Percentiles rank a stretch among this genome's conserved stretches.
phyloP scores from a whole-genome alignment of 75 land plant genomes.

The Sequoia sempervirens region DNA sequence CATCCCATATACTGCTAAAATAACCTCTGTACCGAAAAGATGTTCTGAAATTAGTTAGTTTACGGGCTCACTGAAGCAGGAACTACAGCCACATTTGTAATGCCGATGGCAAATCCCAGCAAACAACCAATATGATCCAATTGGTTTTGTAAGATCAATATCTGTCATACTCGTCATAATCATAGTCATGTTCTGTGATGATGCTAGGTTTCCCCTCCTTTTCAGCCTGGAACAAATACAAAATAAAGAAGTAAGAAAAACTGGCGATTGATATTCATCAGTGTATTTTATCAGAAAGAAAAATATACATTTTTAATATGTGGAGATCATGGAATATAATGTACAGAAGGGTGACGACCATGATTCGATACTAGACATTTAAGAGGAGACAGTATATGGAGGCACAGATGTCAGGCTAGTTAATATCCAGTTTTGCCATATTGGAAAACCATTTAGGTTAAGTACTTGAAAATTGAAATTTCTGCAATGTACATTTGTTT shows the following conservation, averaged over 20 bases:
- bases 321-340: background rate
- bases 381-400: background rate
- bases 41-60: background rate
- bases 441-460: background rate
- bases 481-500: background rate
- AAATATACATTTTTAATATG: background rate
- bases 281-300: background rate
- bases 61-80: background rate
- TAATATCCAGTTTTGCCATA: background rate
- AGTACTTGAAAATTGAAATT: no score
- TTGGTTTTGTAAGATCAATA: background rate
- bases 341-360: background rate
- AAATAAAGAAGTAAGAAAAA: background rate
- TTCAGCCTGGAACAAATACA: conserved; percentile 1
- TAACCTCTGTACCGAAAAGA: background rate
- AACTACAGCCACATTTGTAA: background rate
- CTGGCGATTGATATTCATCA: background rate
- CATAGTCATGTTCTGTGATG: background rate
- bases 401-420: background rate
- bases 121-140: background rate
- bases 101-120: background rate
- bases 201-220: background rate
- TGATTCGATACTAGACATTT: background rate
- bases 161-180: background rate
- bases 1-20: background rate